Evolutionary conservation across 2,329 filamentous ascomycete genomes (phyloP), one percentile per base, ranked within the genome.

Genomic region (Trichoderma breve): DNA sequence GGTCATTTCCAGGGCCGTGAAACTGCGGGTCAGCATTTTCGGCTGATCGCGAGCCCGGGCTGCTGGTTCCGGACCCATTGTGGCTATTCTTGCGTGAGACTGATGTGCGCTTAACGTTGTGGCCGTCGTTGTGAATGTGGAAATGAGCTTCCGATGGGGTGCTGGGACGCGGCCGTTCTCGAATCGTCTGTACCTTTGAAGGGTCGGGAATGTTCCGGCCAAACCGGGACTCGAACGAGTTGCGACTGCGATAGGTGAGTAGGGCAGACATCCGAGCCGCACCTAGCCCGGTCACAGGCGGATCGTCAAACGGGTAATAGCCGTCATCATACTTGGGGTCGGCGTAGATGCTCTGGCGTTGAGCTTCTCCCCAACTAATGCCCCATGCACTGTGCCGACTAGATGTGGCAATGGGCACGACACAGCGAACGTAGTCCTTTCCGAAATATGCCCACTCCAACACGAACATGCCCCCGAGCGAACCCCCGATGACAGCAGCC

Each of bases 321-420:
- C 96, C 96, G 78, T 98, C 95, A 74, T 98, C 94, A 81, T 99
- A 99, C 84, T 98, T 98, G 36, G 96, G 96, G 80, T 99, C 96
- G 51, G 94, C 95, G 83, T 98, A 99, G 80, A 99, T 98, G 86
- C 92, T 95, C 83, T 96, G 93, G 66, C 93, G 87, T 81, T 97
- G 93, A 4, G 93, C 93, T 80, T 96, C 93, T 55, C 93, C 93
- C 93, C 93, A 97, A 82, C 92, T 95, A 78, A 96, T 97, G 28
- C 93, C 92, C 93, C 93, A 97, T 6, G 93, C 93, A 77, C 93
- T 95, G 81, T 96, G 94, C 55, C 91, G 86, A 76, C 92, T 93
- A 8, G 93, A 95, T 6, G 93, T 96, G 26, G 93, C 93, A 76
- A 97, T 95, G 15, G 93, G 92, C 11, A 96, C 91, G 76, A 96